These are phyloP conservation scores for Colletotrichum salicis DNA, from an alignment of 2,329 filamentous ascomycete species.

Conservation along the genomic window DNA sequence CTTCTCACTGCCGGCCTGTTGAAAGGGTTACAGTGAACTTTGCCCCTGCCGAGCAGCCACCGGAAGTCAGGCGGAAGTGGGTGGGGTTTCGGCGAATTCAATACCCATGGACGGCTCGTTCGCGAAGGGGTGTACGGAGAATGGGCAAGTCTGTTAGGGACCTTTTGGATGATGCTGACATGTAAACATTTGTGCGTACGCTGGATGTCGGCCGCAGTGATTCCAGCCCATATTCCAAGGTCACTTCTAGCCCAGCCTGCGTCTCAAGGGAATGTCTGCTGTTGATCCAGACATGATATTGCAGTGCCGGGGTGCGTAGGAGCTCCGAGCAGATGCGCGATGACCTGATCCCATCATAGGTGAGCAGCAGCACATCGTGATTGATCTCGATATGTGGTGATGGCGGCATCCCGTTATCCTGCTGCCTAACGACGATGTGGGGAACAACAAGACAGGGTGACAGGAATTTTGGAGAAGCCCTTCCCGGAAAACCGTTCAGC, in stretches of 20 bases:
- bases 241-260: not conserved
- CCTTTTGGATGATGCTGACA: not conserved
- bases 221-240: not conserved
- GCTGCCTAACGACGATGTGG: constrained; percentile 30
- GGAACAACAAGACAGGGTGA: constrained; percentile 19
- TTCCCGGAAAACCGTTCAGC: constrained; percentile 22
- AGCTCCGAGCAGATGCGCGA: not conserved
- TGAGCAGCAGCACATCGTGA: not conserved
- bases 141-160: not conserved
- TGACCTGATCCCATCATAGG: not conserved
- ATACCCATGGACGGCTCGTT: not conserved
- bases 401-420: constrained; percentile 26
- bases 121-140: not conserved
- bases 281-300: not conserved
- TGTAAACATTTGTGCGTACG: not conserved
- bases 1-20: not conserved
- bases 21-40: not conserved
- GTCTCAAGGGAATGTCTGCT: not conserved
- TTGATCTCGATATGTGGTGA: constrained; percentile 7
- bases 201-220: not conserved
- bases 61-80: constrained; percentile 10
- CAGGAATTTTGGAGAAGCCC: constrained; percentile 18
- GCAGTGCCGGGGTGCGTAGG: not conserved
- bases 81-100: constrained; percentile 24
- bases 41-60: constrained; percentile 3